A percentile compares a stretch with the other conserved stretches of the same genome.
Conservation (phyloP, 2,329 filamentous ascomycete species). For the Canariomyces notabilis region DNA sequence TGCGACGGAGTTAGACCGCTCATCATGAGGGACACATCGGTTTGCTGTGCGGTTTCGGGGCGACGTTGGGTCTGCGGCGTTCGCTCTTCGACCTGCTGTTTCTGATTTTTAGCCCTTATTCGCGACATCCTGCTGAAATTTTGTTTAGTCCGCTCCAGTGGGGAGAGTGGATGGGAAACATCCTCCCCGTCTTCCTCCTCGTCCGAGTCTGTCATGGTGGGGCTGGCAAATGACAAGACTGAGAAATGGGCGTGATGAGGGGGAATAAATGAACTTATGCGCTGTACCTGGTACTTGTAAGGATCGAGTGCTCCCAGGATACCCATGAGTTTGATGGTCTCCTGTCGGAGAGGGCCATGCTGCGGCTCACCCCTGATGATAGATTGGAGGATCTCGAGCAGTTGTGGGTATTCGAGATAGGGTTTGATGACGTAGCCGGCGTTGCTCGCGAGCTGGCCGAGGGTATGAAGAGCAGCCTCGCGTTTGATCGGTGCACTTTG, state of each 20-base stretch:
- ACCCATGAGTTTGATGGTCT: constrained; percentile 94
- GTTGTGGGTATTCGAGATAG: constrained; percentile 89
- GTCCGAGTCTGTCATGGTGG: constrained; percentile 15
- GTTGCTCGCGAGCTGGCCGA: constrained; percentile 91
- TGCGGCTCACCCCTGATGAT: constrained; percentile 89
- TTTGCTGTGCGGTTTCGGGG: constrained; percentile 61
- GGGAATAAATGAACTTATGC: constrained; percentile 17
- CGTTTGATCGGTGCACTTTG: constrained; percentile 86
- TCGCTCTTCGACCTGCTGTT: constrained; percentile 77
- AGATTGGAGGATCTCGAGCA: constrained; percentile 85
- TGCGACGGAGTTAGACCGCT: constrained; percentile 91
- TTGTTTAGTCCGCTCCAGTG: not conserved
- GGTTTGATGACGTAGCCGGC: constrained; percentile 97
- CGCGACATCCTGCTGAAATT: not conserved
- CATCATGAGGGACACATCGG: constrained; percentile 97
- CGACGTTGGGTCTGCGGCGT: constrained; percentile 73
- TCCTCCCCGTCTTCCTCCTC: constrained; percentile 10
- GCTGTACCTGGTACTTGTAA: constrained; percentile 75
- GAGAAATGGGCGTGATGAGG: constrained; percentile 14
- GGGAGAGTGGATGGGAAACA: not conserved
- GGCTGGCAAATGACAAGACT: constrained; percentile 11
- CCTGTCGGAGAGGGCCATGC: constrained; percentile 76
- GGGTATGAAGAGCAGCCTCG: constrained; percentile 81
- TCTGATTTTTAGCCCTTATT: constrained; percentile 14
- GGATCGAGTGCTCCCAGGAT: constrained; percentile 93